phyloP scores from a whole-genome alignment of 257 asterid genomes.

The Primulina tabacum region DNA sequence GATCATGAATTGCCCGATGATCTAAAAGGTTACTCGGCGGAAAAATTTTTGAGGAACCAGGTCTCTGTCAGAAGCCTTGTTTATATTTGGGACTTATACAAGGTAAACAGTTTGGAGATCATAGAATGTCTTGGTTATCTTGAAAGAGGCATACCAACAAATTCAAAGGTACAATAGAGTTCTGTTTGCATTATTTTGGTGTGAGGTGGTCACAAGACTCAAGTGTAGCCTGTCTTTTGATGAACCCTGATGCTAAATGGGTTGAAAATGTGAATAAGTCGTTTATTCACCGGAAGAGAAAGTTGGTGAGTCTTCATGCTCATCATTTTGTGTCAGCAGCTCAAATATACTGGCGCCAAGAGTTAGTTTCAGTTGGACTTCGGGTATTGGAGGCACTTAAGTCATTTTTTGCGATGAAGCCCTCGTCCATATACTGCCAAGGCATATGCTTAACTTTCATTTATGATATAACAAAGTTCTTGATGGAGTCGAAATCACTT shows the following conservation, averaged over 20 bases:
- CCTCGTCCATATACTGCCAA: conserved; percentile 28
- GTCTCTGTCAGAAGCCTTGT: conserved; percentile 40
- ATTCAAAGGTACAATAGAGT: conserved; percentile 16
- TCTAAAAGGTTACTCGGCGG: conserved; percentile 25
- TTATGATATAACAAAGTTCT: conserved; percentile 32
- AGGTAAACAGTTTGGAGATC: conserved; percentile 22
- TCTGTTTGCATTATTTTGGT: conserved; percentile 54
- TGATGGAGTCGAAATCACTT: conserved; percentile 25
- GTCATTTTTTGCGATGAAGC: conserved; percentile 11
- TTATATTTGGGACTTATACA: conserved; percentile 47
- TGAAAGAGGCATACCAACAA: conserved; percentile 9
- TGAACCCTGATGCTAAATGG: conserved; percentile 59
- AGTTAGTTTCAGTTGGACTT: conserved; percentile 38
- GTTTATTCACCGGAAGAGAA: conserved; percentile 24
- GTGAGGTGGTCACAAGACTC: conserved; percentile 30
- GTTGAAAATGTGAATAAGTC: conserved; percentile 27
- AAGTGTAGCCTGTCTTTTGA: conserved; percentile 26
- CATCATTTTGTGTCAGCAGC: conserved; percentile 44
- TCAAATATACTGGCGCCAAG: conserved; percentile 38
- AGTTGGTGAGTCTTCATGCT: conserved; percentile 29
- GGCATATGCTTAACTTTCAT: conserved; percentile 36
- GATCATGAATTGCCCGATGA: conserved; percentile 28
- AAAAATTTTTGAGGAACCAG: conserved; percentile 27
- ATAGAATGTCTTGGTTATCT: conserved; percentile 36
- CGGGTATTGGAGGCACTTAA: conserved; percentile 42